Evolutionary conservation across 2,329 filamentous ascomycete genomes (phyloP), one percentile per base, ranked within the genome.

Genomic region (Trichophyton verrucosum): DNA sequence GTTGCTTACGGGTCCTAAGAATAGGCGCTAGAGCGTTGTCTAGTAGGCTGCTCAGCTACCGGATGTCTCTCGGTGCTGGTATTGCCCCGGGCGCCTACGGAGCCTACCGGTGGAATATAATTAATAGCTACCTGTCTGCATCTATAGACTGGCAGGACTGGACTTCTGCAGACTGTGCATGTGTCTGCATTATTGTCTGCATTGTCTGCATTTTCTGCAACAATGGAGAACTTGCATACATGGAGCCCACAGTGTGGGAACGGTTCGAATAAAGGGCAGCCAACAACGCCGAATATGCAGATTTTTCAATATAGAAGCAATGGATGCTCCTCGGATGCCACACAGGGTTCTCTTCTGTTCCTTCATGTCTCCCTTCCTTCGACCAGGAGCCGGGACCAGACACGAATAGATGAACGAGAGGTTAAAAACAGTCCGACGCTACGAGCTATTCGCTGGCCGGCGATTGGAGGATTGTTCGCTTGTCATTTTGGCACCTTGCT

Each of bases 1-100:
- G 27, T 5, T 30, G 6, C 27, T 2, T 36, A 55, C 15, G 17
- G 3, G n/a, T 38, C 51, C 51, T 55, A 55, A 55, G 13, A 30
- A 55, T 55, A 38, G 51, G 27, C 27, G 11, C 36, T 33, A 4
- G 33, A 27, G 51, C 51, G 51, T 30, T 9, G 51, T 30, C 27
- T 15, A 30, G 27, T 15, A 30, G 27, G 8, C 51, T 55, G 51
- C 24, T 55, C 51, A 55, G 51, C 51, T 55, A 3, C 30, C 15
- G 30, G 51, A 7, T 20, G 33, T 13, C 20, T 20, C 20, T 20
- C 11, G 33, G 11, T 38, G 33, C 33, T n/a, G 27, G n/a, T 55
- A 55, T 55, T 53, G n/a, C 51, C 27, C 51, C 51, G 51, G 51
- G 38, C 51, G 51, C 51, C 51, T 55, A 55, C 51, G 51, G 51